Evolutionary conservation across 768 basidiomycete genomes (phyloP).

Genomic region (Mrakia gelida): DNA sequence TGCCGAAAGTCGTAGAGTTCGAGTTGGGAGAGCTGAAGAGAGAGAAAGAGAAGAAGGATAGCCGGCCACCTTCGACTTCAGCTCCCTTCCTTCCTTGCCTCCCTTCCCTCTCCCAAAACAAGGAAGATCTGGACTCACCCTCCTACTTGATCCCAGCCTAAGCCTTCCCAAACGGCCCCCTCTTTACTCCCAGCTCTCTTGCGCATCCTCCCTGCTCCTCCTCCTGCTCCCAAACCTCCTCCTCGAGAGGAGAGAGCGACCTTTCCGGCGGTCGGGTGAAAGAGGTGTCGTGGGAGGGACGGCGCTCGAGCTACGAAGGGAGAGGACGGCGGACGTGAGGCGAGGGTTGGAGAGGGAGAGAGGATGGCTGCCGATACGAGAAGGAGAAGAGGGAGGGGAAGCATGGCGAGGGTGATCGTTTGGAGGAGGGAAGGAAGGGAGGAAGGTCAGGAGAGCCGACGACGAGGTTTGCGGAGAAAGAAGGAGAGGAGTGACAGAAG

Average conservation of each 20-base stretch:
- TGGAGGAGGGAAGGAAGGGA: neutral
- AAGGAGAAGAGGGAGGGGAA: neutral
- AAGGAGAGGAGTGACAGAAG: too few species aligned
- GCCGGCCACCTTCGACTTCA: neutral
- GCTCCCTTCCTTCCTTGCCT: neutral
- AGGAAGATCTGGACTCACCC: neutral
- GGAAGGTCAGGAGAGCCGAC: neutral
- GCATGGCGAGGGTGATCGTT: neutral
- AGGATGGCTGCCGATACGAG: neutral
- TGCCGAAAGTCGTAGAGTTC: too few species aligned
- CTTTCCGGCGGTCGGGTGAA: neutral
- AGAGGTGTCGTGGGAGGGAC: too few species aligned
- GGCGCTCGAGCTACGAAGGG: neutral
- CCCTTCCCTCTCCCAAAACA: neutral
- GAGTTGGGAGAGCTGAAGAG: neutral
- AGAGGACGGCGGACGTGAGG: neutral
- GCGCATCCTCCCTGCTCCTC: neutral
- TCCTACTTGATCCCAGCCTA: conserved; percentile 9
- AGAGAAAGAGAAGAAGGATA: neutral
- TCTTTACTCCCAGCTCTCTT: neutral
- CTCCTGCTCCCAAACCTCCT: neutral
- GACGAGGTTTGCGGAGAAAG: too few species aligned
- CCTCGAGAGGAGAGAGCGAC: neutral
- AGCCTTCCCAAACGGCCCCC: neutral
- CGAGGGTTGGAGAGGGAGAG: neutral